Evolutionary conservation across 2,329 filamentous ascomycete genomes (phyloP), one percentile per base, ranked within the genome.

Genomic region (Ascocoryne sarcoides): DNA sequence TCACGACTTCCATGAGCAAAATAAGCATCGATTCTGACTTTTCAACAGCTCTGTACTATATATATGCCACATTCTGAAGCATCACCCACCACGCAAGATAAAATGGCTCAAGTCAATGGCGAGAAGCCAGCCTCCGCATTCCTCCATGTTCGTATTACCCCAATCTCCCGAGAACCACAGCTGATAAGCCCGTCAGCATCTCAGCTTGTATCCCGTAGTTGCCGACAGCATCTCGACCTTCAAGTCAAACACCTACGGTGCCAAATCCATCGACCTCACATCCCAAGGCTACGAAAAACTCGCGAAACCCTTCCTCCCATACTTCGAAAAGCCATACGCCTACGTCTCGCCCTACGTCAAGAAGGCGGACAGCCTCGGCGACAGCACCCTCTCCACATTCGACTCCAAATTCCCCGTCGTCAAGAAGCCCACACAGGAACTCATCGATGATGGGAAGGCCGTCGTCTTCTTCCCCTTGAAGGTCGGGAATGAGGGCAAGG

Each of bases 261-360:
- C 87, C 62, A 88, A 82, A 66, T 89, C 87, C 32, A 68, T 95
- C 60, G 72, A 83, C 55, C 65, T 92, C 48, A 76, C 82, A 61
- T 76, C 84, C 59, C 75, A 79, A 45, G 80, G 81, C 55, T 94
- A 89, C 70, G 69, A 78, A 59, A 79, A 75, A 32, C 34, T 42
- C 33, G 29, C 49, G 14, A 82, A 80, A 52, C 86, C 88, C 15
- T 66, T 95, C 48, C 66, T 90, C 40, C 84, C 85, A 19, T 87
- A 86, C 65, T 68, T 95, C 54, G 65, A 78, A 55, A 84, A 75
- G 54, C 88, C 89, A 26, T 90, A 87, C 68, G 72, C 76, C 58
- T 92, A 85, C 61, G 75, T 94, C 48, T 79, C 80, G 38, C 89
- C 90, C 1, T 95, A 95, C 65, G 75, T 94, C 50, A 70, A 77